phyloP scores from a whole-genome alignment of 495 filamentous ascomycete species.

The Neurospora sp. region DNA sequence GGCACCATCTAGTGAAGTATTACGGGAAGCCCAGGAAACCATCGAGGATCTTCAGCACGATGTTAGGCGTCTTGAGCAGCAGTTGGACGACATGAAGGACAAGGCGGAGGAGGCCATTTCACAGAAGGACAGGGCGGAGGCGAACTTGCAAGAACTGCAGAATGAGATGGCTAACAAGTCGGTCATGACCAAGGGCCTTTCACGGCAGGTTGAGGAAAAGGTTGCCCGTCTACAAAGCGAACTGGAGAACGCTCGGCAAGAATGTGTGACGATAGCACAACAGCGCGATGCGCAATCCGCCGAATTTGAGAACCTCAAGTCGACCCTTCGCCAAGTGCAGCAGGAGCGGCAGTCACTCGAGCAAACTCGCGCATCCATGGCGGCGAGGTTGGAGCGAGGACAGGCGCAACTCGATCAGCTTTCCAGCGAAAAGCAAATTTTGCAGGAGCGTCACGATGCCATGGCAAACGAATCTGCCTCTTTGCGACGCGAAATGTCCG shows the following conservation, averaged over 20 bases:
- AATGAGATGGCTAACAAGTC: slow-evolving; percentile 75
- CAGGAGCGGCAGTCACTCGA: slow-evolving; percentile 46
- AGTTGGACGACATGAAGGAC: slow-evolving; percentile 47
- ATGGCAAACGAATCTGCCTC: slow-evolving; percentile 57
- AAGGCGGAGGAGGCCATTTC: slow-evolving; percentile 53
- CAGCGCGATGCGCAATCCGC: slow-evolving; percentile 28
- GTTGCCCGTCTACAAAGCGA: slow-evolving; percentile 54
- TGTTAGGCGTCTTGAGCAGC: slow-evolving; percentile 33
- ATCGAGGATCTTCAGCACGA: slow-evolving; percentile 37
- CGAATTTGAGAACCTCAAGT: slow-evolving; percentile 36
- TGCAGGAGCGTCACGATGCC: slow-evolving; percentile 59
- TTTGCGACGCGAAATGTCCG: slow-evolving; percentile 54
- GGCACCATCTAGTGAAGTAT: slow-evolving; percentile 40
- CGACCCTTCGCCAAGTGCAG: slow-evolving; percentile 28
- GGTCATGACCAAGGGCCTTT: slow-evolving; percentile 63
- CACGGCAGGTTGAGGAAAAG: slow-evolving; percentile 65
- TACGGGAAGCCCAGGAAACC: slow-evolving; percentile 44
- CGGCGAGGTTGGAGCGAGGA: slow-evolving; percentile 45
- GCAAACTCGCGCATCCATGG: slow-evolving; percentile 42
- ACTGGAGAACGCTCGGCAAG: slow-evolving; percentile 47
- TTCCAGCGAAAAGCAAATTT: slow-evolving; percentile 57
- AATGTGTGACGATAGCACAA: slow-evolving; percentile 40
- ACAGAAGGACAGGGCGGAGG: slow-evolving; percentile 48
- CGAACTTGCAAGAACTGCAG: slow-evolving; percentile 54
- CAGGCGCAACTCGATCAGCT: slow-evolving; percentile 44